phyloP scores from a whole-genome alignment of 2,329 filamentous ascomycete species.

The Elsinoe necatrix region DNA sequence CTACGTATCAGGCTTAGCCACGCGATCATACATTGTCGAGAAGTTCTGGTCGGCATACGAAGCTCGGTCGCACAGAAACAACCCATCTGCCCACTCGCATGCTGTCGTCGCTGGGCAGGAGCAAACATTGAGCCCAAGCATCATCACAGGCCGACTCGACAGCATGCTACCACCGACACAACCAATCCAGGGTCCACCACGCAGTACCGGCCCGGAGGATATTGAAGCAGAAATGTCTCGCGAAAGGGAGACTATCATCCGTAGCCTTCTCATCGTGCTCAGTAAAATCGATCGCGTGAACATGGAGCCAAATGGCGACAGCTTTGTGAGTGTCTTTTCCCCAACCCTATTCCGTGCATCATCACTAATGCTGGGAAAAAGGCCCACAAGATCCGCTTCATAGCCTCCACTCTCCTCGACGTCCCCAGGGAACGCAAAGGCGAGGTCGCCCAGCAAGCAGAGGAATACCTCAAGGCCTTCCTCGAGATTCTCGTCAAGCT shows the following conservation, averaged over 20 bases:
- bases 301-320: conserved; percentile 64
- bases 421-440: conserved; percentile 47
- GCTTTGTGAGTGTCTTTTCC: conserved; percentile 45
- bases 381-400: conserved; percentile 77
- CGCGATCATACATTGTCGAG: conserved; percentile 76
- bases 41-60: conserved; percentile 74
- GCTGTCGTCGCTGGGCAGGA: conserved; percentile 19
- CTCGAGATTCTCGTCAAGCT: conserved; percentile 66
- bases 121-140: conserved; percentile 26
- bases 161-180: conserved; percentile 22
- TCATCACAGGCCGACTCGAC: conserved; percentile 32
- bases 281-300: conserved; percentile 73
- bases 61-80: conserved; percentile 43
- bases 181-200: conserved; percentile 28
- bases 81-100: conserved; percentile 36
- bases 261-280: conserved; percentile 66
- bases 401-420: conserved; percentile 71
- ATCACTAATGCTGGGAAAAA: too few species aligned
- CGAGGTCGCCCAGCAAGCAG: conserved; percentile 49
- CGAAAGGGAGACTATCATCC: conserved; percentile 74
- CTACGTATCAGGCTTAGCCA: conserved; percentile 71
- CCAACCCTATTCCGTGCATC: too few species aligned
- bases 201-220: conserved; percentile 31
- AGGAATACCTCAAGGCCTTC: conserved; percentile 64
- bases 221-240: conserved; percentile 58